phyloP scores from a whole-genome alignment of 192 early-diverging fungal genomes.

The Cetraspora pellucida region DNA sequence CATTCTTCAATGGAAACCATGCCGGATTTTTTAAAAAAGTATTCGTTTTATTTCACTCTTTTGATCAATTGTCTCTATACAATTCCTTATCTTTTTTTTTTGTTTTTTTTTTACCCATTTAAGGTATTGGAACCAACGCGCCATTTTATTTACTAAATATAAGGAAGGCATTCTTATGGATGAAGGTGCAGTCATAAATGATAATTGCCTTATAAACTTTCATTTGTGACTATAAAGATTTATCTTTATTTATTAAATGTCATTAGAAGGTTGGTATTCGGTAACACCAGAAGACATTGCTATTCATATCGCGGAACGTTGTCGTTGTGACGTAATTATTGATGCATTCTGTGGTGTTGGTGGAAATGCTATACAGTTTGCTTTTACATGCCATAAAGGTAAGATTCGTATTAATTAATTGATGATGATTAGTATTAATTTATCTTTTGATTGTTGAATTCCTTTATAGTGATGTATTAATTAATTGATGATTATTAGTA shows the following conservation, averaged over 20 bases:
- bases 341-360: conserved; percentile 97
- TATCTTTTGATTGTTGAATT: neutral
- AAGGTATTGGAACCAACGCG: conserved; percentile 89
- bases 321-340: conserved; percentile 66
- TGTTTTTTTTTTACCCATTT: too few relatives aligned
- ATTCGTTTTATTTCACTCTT: too few relatives aligned
- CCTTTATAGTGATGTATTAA: conserved; percentile 64
- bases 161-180: conserved; percentile 89
- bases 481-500: neutral
- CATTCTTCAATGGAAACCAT: too few relatives aligned
- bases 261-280: conserved; percentile 86
- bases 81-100: too few relatives aligned
- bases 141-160: conserved; percentile 79
- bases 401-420: neutral
- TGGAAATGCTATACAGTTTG: conserved; percentile 97
- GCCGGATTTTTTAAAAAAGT: too few relatives aligned
- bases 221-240: conserved; percentile 4
- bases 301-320: conserved; percentile 71
- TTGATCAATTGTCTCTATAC: too few relatives aligned
- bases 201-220: neutral
- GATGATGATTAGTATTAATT: neutral
- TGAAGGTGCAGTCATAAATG: conserved; percentile 53
- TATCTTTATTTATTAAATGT: conserved; percentile 4
- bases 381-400: conserved; percentile 78
- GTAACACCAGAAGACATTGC: conserved; percentile 94